phyloP scores from a whole-genome alignment of 2,329 filamentous ascomycete genomes.

The Verticillium nonalfalfae region DNA sequence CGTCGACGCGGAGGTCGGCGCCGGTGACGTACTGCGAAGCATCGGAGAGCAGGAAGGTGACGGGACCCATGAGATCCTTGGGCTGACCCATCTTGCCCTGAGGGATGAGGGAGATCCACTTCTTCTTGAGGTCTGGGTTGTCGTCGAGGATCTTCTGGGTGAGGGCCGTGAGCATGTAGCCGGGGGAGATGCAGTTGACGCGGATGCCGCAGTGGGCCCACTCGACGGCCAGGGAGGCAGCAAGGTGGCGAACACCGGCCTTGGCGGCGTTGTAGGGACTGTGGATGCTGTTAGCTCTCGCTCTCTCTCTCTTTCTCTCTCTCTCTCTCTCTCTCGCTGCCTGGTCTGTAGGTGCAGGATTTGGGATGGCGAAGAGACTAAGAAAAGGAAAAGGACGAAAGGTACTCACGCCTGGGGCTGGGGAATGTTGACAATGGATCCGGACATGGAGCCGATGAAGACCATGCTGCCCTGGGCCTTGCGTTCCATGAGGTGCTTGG shows the following conservation, averaged over 20 bases:
- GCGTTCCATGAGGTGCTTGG: constrained; percentile 81
- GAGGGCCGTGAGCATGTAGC: constrained; percentile 94
- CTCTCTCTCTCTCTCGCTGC: no score
- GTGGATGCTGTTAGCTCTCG: constrained; percentile 6
- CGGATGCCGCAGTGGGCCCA: constrained; percentile 85
- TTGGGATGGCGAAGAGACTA: neutral
- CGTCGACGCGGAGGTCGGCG: constrained; percentile 75
- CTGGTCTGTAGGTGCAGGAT: neutral
- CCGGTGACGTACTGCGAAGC: constrained; percentile 67
- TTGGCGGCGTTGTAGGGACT: constrained; percentile 89
- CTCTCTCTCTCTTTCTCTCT: constrained; percentile 1
- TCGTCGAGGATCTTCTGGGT: constrained; percentile 93
- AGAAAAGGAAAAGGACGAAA: neutral
- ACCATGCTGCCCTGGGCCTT: constrained; percentile 79
- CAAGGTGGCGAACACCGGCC: constrained; percentile 84
- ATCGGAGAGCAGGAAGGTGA: constrained; percentile 79
- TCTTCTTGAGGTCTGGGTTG: constrained; percentile 80
- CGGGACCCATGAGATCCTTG: constrained; percentile 88
- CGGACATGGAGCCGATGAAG: constrained; percentile 94
- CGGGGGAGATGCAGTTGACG: constrained; percentile 91
- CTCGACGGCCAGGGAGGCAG: constrained; percentile 82
- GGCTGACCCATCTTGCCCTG: constrained; percentile 90
- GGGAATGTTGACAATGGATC: constrained; percentile 87
- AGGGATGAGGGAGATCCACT: constrained; percentile 90
- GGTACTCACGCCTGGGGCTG: constrained; percentile 69